phyloP scores from a whole-genome alignment of 2,329 filamentous ascomycete species.

The Fusarium nodosum region DNA sequence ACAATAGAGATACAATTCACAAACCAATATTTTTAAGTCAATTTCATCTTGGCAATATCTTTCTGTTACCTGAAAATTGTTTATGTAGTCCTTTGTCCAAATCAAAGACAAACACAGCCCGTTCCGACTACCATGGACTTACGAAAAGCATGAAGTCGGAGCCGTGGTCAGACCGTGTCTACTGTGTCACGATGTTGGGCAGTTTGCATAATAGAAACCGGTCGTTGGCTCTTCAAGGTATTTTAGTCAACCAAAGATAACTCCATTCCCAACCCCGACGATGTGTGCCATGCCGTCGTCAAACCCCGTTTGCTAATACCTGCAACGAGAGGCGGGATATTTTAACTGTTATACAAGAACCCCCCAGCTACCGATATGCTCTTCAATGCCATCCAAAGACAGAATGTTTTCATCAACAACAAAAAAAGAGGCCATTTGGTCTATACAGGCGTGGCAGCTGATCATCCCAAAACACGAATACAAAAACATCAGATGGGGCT shows the following conservation, averaged over 20 bases:
- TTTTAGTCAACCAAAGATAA: slow-evolving; percentile 30
- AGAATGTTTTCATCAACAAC: slow-evolving; percentile 27
- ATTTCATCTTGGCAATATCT: background rate
- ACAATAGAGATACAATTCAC: slow-evolving; percentile 13
- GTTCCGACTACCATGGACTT: background rate
- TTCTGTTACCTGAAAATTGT: background rate
- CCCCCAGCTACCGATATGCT: slow-evolving; percentile 9
- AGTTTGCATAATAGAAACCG: slow-evolving; percentile 6
- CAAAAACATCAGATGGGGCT: slow-evolving; percentile 27
- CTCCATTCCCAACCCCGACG: slow-evolving; percentile 35
- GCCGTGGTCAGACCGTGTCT: background rate
- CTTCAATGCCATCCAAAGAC: slow-evolving; percentile 26
- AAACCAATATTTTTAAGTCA: background rate
- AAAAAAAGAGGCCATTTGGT: slow-evolving; percentile 16
- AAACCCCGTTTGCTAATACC: slow-evolving; percentile 13
- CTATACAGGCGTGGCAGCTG: slow-evolving; percentile 32
- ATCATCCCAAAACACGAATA: slow-evolving; percentile 31
- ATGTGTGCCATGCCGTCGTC: slow-evolving; percentile 27
- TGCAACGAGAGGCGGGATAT: slow-evolving; percentile 16
- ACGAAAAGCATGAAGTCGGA: background rate
- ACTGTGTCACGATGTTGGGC: background rate
- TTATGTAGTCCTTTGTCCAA: background rate
- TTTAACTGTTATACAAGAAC: slow-evolving; percentile 40
- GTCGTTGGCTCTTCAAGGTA: slow-evolving; percentile 8
- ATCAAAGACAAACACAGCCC: background rate